phyloP scores from a whole-genome alignment of 768 basidiomycete species.

The Mycena vulgaris region DNA sequence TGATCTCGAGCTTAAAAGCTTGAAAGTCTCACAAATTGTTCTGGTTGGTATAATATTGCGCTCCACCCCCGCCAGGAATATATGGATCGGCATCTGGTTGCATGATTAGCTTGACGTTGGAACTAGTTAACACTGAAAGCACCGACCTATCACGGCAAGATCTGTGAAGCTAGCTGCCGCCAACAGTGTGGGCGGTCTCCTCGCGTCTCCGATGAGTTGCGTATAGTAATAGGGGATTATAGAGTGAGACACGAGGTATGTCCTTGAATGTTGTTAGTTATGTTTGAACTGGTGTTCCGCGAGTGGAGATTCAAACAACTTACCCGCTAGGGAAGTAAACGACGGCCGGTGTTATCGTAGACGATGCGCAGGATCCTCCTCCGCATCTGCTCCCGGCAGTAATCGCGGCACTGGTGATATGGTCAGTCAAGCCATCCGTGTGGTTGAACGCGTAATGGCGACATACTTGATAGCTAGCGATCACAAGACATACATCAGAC shows the following conservation, averaged over 20 bases:
- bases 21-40: constrained; percentile 73
- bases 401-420: constrained; percentile 79
- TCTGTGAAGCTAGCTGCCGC: constrained; percentile 75
- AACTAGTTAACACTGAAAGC: too few species aligned
- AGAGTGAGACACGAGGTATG: too few species aligned
- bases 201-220: constrained; percentile 80
- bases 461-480: constrained; percentile 75
- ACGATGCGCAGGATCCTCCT: constrained; percentile 68
- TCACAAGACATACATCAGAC: too few species aligned
- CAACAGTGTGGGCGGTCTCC: constrained; percentile 74
- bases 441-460: neutral
- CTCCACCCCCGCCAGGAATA: constrained; percentile 63
- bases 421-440: too few species aligned
- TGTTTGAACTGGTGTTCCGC: constrained; percentile 75
- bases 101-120: too few species aligned
- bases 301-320: neutral
- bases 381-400: constrained; percentile 75
- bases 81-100: constrained; percentile 84
- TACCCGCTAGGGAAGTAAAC: constrained; percentile 85
- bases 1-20: neutral
- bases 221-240: neutral
- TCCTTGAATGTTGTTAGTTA: too few species aligned
- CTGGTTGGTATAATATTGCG: constrained; percentile 74
- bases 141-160: constrained; percentile 81
- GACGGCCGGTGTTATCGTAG: constrained; percentile 79